These are phyloP conservation scores for Bipolaris zeicola DNA, from an alignment of 2,329 filamentous ascomycete genomes.

Conservation along the genomic window DNA sequence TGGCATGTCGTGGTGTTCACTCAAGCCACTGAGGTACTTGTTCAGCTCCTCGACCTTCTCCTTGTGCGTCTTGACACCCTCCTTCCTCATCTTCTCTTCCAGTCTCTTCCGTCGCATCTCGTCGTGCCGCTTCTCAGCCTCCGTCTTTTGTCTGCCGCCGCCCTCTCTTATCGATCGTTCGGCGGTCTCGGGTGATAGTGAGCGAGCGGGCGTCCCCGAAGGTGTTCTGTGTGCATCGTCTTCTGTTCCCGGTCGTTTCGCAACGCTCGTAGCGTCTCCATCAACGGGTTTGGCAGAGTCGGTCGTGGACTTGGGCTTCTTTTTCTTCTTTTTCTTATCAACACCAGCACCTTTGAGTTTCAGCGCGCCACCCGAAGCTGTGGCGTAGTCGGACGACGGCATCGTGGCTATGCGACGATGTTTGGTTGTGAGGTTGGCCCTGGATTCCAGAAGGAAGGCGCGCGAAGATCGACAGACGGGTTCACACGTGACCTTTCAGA, in stretches of 20 bases:
- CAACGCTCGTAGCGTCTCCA: constrained; percentile 22
- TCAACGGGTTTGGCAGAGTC: constrained; percentile 16
- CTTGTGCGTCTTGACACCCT: constrained; percentile 95
- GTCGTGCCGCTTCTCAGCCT: constrained; percentile 79
- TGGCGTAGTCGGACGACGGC: constrained; percentile 76
- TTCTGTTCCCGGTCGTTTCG: constrained; percentile 21
- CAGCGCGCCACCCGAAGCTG: constrained; percentile 73
- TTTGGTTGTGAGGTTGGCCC: constrained; percentile 3
- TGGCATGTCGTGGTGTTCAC: constrained; percentile 95
- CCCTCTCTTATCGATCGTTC: constrained; percentile 33
- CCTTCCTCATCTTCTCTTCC: constrained; percentile 78
- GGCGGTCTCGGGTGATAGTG: constrained; percentile 41
- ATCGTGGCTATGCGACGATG: constrained; percentile 51
- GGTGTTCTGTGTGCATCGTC: constrained; percentile 25
- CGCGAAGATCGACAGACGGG: constrained; percentile 7
- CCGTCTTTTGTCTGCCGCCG: constrained; percentile 69
- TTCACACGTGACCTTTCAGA: constrained; percentile 4
- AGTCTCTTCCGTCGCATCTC: constrained; percentile 82
- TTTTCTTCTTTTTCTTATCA: constrained; percentile 66
- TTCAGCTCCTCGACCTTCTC: constrained; percentile 96
- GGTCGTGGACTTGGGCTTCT: constrained; percentile 46
- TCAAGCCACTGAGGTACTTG: constrained; percentile 86
- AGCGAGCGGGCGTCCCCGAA: constrained; percentile 34
- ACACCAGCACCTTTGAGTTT: constrained; percentile 79
- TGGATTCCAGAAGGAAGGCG: not conserved